These are phyloP conservation scores for Naganishia friedmannii DNA, from an alignment of 768 basidiomycete genomes.

Conservation along the genomic window DNA sequence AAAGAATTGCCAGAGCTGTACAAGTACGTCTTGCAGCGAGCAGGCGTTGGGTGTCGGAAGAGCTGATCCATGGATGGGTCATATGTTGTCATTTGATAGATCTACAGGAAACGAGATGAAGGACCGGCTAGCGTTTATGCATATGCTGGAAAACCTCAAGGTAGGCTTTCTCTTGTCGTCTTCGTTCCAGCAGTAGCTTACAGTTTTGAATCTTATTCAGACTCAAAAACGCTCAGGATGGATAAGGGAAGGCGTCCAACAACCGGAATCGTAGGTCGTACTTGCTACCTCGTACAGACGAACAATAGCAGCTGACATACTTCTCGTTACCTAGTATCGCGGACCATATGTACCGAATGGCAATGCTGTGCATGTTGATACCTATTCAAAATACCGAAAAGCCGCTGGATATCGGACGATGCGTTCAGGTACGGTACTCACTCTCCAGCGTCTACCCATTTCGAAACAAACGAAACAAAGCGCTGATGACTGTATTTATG, in stretches of 20 bases:
- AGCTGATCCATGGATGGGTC: neutral
- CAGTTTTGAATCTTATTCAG: conserved; percentile 55
- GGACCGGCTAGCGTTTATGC: conserved; percentile 85
- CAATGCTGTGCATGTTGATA: conserved; percentile 82
- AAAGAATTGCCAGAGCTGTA: conserved; percentile 47
- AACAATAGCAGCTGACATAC: conserved; percentile 15
- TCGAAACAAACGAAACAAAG: too few relatives aligned
- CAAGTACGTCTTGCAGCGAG: conserved; percentile 38
- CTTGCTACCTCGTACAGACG: neutral
- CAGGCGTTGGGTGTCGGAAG: too few relatives aligned
- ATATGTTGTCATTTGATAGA: conserved; percentile 31
- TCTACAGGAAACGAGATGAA: conserved; percentile 56
- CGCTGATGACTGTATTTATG: neutral
- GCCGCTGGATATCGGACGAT: conserved; percentile 54
- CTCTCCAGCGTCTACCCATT: neutral
- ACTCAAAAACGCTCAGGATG: conserved; percentile 95
- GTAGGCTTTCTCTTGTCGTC: conserved; percentile 53
- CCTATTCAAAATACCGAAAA: conserved; percentile 70
- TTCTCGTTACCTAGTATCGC: conserved; percentile 60
- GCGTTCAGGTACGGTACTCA: conserved; percentile 45
- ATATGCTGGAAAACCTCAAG: conserved; percentile 83
- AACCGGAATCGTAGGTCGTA: conserved; percentile 69
- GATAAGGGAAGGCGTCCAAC: conserved; percentile 79
- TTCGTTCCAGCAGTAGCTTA: neutral
- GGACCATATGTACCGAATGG: conserved; percentile 93